phyloP scores from a whole-genome alignment of 805 yeast genomes.

The Ogataea philodendri region DNA sequence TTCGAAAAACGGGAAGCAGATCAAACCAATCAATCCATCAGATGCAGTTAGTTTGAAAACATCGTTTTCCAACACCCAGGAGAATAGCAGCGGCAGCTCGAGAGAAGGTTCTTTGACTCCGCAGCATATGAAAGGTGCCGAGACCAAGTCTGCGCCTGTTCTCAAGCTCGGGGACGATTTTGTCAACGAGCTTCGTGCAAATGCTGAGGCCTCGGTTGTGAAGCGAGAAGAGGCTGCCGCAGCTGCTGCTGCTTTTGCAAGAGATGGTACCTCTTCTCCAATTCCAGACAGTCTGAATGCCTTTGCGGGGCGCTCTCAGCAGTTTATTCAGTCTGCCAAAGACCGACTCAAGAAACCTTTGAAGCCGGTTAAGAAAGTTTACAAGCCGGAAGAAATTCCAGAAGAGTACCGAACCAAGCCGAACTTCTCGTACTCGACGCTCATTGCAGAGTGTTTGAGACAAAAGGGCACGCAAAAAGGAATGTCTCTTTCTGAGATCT shows the following conservation, averaged over 20 bases:
- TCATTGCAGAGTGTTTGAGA: conserved; percentile 76
- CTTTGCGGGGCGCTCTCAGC: conserved; percentile 14
- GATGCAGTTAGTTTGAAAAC: conserved; percentile 60
- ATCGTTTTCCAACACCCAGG: conserved; percentile 38
- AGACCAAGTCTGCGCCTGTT: conserved; percentile 13
- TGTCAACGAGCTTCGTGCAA: conserved; percentile 30
- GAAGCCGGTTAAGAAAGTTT: conserved; percentile 60
- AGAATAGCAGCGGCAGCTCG: conserved; percentile 20
- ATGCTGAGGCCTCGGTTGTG: conserved; percentile 31
- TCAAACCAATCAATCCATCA: conserved; percentile 49
- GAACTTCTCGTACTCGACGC: conserved; percentile 69
- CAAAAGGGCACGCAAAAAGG: conserved; percentile 67
- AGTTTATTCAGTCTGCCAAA: conserved; percentile 15
- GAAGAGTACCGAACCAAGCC: conserved; percentile 85
- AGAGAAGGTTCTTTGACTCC: conserved; percentile 27
- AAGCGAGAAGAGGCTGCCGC: conserved; percentile 29
- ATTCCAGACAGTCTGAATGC: conserved; percentile 17
- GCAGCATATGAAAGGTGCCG: conserved; percentile 2
- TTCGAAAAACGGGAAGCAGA: conserved; percentile 22
- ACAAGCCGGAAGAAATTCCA: conserved; percentile 82
- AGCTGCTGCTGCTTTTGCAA: conserved; percentile 25
- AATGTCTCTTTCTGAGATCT: conserved; percentile 79
- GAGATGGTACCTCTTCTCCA: conserved; percentile 9
- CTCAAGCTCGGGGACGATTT: conserved; percentile 28
- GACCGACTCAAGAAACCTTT: conserved; percentile 44